Base-by-base conservation (phyloP, 169 alveolate species). In the Cryptosporidium ryanae region DNA sequence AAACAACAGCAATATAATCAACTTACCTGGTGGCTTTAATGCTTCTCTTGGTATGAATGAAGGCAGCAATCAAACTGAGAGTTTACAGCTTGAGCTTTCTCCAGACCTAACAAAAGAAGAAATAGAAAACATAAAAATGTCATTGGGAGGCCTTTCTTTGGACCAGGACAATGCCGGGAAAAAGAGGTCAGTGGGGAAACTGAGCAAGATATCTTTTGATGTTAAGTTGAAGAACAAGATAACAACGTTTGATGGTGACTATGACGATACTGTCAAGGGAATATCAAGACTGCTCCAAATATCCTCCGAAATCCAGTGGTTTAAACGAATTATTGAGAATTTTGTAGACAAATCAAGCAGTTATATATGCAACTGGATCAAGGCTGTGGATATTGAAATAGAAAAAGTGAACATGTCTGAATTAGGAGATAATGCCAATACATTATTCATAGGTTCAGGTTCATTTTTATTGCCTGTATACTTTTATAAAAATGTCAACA, bases 271-370 rank as follows among this genome's bases (percentile, higher is more conserved):
- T 46, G 12, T 76, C 38, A 55, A 46, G 29, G 87, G 87, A 5
- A 55, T 76, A 32, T 76, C 87, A 10, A 76, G 87, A 21, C 23
- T 76, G 1, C 46, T 76, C 38, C 87, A 76, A 18, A 38, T 76
- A 23, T 76, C 87, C 15, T 57, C 87, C 32, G 87, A 76, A 76
- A 76, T 76, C 8, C 71, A 76, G 38, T 76, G 87, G 87, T 76
- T 59, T 76, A 76, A 61, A 43, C 48, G 87, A 12, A 76, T 76
- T 8, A 61, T 55, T 32, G 71, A 76, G 38, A 61, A 59, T n/a
- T 76, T 59, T 59, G 68, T 76, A 15, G 87, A 76, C 34, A 23
- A 55, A 25, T 59, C 34, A 34, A 21, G 63, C n/a, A 27, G 55
- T 23, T 76, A 76, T 38, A 31, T 55, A 17, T 23, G 29, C 5